A percentile compares a stretch with the other conserved stretches of the same genome.
These are phyloP conservation scores for Symbiodinium pilosum DNA, from an alignment of 73 alveolate genomes.

Conservation along the genomic window DNA sequence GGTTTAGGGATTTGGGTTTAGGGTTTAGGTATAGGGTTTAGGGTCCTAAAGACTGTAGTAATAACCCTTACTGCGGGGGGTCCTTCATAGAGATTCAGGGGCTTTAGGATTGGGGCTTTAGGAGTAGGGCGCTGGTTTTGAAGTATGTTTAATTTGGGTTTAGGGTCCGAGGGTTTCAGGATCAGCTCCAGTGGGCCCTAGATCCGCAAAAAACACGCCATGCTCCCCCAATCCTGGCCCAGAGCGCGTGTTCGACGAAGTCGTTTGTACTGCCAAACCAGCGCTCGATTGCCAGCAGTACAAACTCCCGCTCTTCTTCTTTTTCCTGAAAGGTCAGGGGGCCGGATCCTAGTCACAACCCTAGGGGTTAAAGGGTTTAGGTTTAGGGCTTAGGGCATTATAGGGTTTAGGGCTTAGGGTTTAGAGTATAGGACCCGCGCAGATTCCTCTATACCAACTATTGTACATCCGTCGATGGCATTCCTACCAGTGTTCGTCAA, in stretches of 20 bases:
- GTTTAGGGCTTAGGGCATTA: too few relatives aligned
- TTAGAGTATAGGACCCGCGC: too few relatives aligned
- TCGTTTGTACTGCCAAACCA: background rate
- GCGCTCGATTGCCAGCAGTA: background rate
- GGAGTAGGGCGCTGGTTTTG: background rate
- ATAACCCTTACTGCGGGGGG: too few relatives aligned
- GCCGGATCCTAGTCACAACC: too few relatives aligned
- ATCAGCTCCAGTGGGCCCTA: background rate
- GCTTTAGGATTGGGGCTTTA: background rate
- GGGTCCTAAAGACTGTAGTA: background rate
- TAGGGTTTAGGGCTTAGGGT: too few relatives aligned
- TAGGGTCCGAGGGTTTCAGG: background rate
- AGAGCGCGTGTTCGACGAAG: background rate
- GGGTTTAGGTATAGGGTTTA: too few relatives aligned
- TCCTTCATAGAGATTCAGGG: background rate
- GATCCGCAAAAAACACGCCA: too few relatives aligned
- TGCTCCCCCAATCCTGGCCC: background rate
- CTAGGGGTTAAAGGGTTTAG: too few relatives aligned
- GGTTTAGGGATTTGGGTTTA: too few relatives aligned
- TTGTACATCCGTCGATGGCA: too few relatives aligned
- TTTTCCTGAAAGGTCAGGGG: background rate
- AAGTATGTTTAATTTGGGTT: background rate
- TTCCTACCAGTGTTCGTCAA: too few relatives aligned
- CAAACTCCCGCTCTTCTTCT: background rate
- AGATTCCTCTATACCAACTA: too few relatives aligned